Evolutionary conservation across 2,329 filamentous ascomycete species (phyloP).

Genomic region (Alternaria angustiovoidea): DNA sequence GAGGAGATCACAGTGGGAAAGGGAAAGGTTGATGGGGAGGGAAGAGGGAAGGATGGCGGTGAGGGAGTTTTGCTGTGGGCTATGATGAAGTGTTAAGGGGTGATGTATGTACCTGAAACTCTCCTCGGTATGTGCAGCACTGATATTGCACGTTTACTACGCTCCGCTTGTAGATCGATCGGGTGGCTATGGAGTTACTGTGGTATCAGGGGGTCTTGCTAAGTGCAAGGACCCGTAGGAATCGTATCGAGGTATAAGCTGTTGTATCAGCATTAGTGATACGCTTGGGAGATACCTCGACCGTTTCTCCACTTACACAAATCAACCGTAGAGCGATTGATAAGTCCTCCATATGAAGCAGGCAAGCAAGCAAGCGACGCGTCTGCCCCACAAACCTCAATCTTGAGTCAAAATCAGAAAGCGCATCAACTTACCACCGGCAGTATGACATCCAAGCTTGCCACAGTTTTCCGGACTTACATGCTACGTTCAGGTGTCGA

Average conservation of each 20-base stretch:
- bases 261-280: not conserved
- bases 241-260: not conserved
- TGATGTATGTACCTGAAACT: not conserved
- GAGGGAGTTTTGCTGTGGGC: constrained; percentile 13
- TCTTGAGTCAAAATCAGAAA: constrained; percentile 5
- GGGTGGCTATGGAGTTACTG: not conserved
- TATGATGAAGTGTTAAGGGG: constrained; percentile 12
- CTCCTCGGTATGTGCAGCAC: not conserved
- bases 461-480: not conserved
- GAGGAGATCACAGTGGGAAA: constrained; percentile 7
- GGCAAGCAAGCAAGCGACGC: constrained; percentile 1
- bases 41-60: constrained; percentile 10
- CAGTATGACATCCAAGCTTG: not conserved
- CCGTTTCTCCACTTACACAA: not conserved
- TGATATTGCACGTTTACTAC: not conserved
- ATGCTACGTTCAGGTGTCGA: not conserved
- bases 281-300: not conserved
- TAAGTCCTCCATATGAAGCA: not conserved
- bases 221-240: not conserved
- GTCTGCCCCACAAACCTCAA: constrained; percentile 6
- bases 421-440: not conserved
- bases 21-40: constrained; percentile 6
- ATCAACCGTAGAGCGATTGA: not conserved
- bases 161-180: not conserved
- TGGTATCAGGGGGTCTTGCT: not conserved